phyloP scores from a whole-genome alignment of 192 early-diverging fungal genomes.

The Helicostylum pulchrum region DNA sequence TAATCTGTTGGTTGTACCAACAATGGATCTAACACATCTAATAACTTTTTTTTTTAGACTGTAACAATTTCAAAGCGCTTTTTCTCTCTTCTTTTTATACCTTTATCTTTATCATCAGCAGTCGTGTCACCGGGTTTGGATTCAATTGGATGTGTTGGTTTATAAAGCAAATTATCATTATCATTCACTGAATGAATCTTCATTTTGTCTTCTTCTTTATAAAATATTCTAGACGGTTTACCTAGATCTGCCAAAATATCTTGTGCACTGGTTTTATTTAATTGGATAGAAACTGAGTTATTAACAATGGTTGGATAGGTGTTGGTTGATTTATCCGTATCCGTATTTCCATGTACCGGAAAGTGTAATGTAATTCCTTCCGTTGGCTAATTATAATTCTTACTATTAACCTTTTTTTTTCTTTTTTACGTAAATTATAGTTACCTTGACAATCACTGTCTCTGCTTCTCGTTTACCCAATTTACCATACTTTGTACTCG shows the following conservation, averaged over 20 bases:
- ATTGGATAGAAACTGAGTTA: slow-evolving; percentile 34
- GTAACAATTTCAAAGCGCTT: no score
- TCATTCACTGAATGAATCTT: slow-evolving; percentile 54
- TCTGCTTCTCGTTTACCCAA: slow-evolving; percentile 42
- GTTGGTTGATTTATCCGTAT: slow-evolving; percentile 1
- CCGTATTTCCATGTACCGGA: slow-evolving; percentile 17
- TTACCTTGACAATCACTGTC: slow-evolving; percentile 49
- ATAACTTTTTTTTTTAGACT: neutral
- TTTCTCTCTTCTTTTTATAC: slow-evolving; percentile 4
- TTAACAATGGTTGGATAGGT: neutral
- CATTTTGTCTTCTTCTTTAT: slow-evolving; percentile 74
- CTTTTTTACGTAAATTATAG: neutral
- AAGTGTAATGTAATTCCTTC: slow-evolving; percentile 42
- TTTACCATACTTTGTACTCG: slow-evolving; percentile 35
- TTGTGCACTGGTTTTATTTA: slow-evolving; percentile 60
- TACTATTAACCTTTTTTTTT: no score
- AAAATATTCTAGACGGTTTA: slow-evolving; percentile 55
- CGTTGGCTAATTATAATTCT: slow-evolving; percentile 27
- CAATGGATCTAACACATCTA: slow-evolving; percentile 13
- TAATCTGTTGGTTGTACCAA: slow-evolving; percentile 52
- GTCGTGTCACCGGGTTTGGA: neutral
- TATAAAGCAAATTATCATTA: slow-evolving; percentile 16
- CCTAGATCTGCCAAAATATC: slow-evolving; percentile 72
- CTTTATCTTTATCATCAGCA: slow-evolving; percentile 32
- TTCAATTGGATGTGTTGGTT: slow-evolving; percentile 22